phyloP scores from a whole-genome alignment of 306 rosid genomes.

The Ochetophila trinervis region DNA sequence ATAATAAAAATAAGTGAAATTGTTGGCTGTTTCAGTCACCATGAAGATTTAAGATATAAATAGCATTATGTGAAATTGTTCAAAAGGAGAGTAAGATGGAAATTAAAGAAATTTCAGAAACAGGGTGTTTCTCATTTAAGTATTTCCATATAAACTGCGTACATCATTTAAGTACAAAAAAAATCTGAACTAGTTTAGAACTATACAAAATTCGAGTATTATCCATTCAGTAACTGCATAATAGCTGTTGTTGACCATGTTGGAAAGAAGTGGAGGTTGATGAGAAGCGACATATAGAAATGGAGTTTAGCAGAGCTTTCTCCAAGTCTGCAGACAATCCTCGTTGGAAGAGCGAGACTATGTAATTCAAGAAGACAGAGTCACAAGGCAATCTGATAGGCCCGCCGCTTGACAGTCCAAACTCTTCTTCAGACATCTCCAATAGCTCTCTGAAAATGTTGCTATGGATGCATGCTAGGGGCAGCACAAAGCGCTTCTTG shows the following conservation, averaged over 20 bases:
- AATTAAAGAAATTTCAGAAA: too few species aligned
- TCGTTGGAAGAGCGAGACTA: slow-evolving; percentile 25
- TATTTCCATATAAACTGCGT: too few species aligned
- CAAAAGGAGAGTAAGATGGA: too few species aligned
- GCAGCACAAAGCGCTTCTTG: slow-evolving; percentile 24
- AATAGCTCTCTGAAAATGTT: slow-evolving; percentile 23
- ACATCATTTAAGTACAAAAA: too few species aligned
- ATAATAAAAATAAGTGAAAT: too few species aligned
- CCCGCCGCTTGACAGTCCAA: slow-evolving; percentile 29
- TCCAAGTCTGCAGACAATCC: slow-evolving; percentile 19
- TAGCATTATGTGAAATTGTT: too few species aligned
- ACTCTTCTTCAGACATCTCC: slow-evolving; percentile 28
- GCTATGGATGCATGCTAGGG: slow-evolving; percentile 20
- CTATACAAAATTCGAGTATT: background rate
- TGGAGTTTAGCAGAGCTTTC: slow-evolving; percentile 18
- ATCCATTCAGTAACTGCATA: slow-evolving; percentile 8
- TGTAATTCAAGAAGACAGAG: slow-evolving; percentile 27
- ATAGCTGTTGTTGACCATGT: background rate
- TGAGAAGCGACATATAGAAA: background rate
- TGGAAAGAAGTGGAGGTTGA: background rate
- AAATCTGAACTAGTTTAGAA: too few species aligned
- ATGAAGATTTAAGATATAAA: too few species aligned
- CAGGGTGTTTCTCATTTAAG: too few species aligned
- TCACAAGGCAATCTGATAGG: slow-evolving; percentile 42
- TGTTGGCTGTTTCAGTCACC: too few species aligned